Evolutionary conservation across 345 rosid species (phyloP), one percentile per base, ranked within the genome.

Genomic region (Hypericum perforatum): DNA sequence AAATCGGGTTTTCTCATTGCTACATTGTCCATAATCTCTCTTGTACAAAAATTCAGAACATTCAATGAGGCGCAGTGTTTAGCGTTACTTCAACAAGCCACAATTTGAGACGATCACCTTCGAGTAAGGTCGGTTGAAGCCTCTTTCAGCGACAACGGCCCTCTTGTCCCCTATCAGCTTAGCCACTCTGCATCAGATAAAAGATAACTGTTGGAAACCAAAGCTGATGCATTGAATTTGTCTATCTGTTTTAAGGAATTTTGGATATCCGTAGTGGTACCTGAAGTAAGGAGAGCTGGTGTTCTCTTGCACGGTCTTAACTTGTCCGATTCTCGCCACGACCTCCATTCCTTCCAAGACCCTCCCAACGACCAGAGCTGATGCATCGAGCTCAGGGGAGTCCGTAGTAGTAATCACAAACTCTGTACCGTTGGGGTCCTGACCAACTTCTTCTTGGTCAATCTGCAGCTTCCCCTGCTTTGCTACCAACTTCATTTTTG

Each of bases 121-220:
- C 0, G 91, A 72, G 73, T 86, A 91, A 32, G 96, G 96, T 45
- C 94, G 78, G 60, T 86, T 86, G 69, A 90, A 90, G 45, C 95
- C 94, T 63, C 90, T 82, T 61, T 82, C 97, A 37, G 95, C 95
- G 5, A 86, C 97, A 11, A 80, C 88, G 9, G 94, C 95, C 64
- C 97, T 79, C 68, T 84, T 84, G 57, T 86, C 97, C 41, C 97
- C 94, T 29, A 86, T 70, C 58, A 84, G 76, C 67, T 86, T 80
- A 37, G 97, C 94, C 56, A 82, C 91, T 71, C 96, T 90, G 75
- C 41, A 22, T 15, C 66, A 63, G 55, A 58, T 63, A 54, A 45
- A 11, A 43, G 16, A 39, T 45, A 9, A 11, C 10, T 45, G 7
- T 8, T 45, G 5, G 48, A 45, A 11, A 13, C 50, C 6, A 32